Conservation (phyloP, 2,329 filamentous ascomycete genomes). For the Lecanicillium sp. region DNA sequence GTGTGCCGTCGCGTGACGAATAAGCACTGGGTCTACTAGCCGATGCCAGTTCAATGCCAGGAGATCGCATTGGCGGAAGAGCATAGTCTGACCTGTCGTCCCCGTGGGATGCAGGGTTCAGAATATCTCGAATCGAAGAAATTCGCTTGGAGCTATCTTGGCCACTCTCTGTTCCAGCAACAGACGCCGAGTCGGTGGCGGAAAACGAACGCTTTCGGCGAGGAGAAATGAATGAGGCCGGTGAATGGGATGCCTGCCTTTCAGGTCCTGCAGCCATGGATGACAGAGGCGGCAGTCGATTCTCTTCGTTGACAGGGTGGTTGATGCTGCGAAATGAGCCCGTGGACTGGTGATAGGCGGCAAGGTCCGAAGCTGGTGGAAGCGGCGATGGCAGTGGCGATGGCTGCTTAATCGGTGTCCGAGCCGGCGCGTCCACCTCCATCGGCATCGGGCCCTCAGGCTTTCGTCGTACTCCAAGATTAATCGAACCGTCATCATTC, state of each 20-base stretch:
- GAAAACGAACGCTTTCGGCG: conserved; percentile 65
- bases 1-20: conserved; percentile 23
- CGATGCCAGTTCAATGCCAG: conserved; percentile 34
- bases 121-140: conserved; percentile 69
- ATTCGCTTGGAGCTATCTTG: conserved; percentile 54
- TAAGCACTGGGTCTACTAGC: conserved; percentile 36
- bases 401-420: conserved; percentile 36
- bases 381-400: conserved; percentile 38
- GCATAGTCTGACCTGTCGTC: conserved; percentile 34
- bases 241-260: conserved; percentile 52
- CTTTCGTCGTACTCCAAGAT: conserved; percentile 50
- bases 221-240: conserved; percentile 53
- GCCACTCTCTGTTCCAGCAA: conserved; percentile 30
- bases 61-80: conserved; percentile 38
- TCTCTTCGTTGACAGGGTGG: conserved; percentile 47
- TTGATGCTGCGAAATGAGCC: conserved; percentile 31
- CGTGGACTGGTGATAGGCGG: conserved; percentile 45
- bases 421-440: conserved; percentile 40
- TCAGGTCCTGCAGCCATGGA: conserved; percentile 41
- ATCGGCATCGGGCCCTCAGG: conserved; percentile 40
- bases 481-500: conserved; percentile 60
- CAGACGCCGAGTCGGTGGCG: conserved; percentile 47
- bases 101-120: conserved; percentile 50
- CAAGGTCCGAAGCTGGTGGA: conserved; percentile 38
- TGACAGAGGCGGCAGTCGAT: conserved; percentile 51